Evolutionary conservation across 805 yeast genomes (phyloP), one percentile per base, ranked within the genome.

Genomic region (Teunomyces panamensis): DNA sequence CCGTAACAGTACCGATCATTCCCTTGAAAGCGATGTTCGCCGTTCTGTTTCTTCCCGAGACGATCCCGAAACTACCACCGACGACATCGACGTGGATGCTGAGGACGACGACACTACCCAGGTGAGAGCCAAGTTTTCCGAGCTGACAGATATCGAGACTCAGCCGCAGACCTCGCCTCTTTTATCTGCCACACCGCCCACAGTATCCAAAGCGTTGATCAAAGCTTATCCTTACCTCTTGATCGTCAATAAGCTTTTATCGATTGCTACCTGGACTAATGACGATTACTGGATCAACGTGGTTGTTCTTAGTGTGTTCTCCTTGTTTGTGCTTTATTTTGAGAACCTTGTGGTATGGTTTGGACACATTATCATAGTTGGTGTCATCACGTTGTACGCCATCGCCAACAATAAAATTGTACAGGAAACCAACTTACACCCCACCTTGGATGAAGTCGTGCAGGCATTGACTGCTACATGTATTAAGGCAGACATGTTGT

Each of bases 211-310:
- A 56, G 88, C 94, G 2, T 74, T 92, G 44, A 80, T 90, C 34
- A 77, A 82, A 50, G 81, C 96, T 8, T 91, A 92, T 63, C 98
- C 98, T 1, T 89, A 89, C 61, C 72, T 92, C 37, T 75, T 87
- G 34, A 79, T 87, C 1, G 80, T 84, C 8, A 89, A 91, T 63
- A 81, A 83, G 54, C 52, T 80, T 2, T 72, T 90, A 47, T 83
- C 88, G 37, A 74, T 90, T 34, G 65, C 88, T 32, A 91, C 98
- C 0, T 92, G 99, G 99, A 87, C 97, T 2, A 83, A 84, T 52
- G 91, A 87, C 32, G 94, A 89, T 62, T 74, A 79, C 30, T 89
- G 92, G 89, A 68, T 84, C 47, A 82, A 89, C 57, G 70, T 87
- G 14, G 74, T 89, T 26, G 57, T 85, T 41, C 77, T 86, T 20